Evolutionary conservation across 257 asterid species (phyloP).

Genomic region (Lycium barbarum): DNA sequence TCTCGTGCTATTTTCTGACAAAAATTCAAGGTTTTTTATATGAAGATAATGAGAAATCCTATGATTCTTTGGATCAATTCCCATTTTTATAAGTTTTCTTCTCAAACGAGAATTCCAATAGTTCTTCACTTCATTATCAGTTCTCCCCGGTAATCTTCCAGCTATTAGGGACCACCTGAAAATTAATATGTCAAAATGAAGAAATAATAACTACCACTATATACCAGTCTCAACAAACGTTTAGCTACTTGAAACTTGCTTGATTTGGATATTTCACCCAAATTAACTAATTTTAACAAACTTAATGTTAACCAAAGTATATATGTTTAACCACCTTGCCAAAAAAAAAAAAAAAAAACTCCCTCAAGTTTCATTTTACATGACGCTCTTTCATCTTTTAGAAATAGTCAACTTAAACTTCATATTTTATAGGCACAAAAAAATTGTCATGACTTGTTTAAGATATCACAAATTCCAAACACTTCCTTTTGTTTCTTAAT

Average conservation of each 20-base stretch:
- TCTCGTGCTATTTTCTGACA: neutral
- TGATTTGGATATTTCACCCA: neutral
- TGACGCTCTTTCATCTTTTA: neutral
- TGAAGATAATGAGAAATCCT: neutral
- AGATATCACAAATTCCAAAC: neutral
- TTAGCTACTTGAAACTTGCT: neutral
- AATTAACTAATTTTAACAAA: neutral
- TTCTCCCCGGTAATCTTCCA: conserved; percentile 38
- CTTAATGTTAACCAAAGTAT: neutral
- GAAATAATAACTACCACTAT: neutral
- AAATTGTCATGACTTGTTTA: neutral
- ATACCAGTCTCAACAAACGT: neutral
- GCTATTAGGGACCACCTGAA: conserved; percentile 42
- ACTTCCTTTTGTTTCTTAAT: neutral
- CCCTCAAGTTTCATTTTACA: neutral
- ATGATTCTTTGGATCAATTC: conserved; percentile 40
- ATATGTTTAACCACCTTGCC: neutral
- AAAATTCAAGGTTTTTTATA: conserved; percentile 1
- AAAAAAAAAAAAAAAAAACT: neutral
- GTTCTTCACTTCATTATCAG: conserved; percentile 43
- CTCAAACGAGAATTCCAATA: conserved; percentile 41
- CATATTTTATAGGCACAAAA: neutral
- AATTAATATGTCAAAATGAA: neutral
- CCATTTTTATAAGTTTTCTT: conserved; percentile 37
- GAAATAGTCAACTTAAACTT: neutral